phyloP scores from a whole-genome alignment of 2,329 filamentous ascomycete genomes.

The Gremmenia infestans region DNA sequence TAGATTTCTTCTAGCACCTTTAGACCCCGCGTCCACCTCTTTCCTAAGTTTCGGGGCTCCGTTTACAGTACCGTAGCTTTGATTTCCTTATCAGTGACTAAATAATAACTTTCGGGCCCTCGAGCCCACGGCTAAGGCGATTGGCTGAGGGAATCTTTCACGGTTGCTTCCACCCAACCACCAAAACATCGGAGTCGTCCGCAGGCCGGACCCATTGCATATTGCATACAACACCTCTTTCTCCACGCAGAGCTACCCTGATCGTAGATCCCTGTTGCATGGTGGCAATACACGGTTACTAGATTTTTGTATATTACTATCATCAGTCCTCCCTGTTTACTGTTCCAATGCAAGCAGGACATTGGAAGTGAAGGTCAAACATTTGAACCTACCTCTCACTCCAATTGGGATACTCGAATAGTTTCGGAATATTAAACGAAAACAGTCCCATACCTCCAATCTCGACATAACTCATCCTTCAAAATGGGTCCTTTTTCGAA shows the following conservation, averaged over 20 bases:
- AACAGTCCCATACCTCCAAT: conserved; percentile 5
- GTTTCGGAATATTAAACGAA: not conserved
- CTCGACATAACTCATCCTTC: not conserved
- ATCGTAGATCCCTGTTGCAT: conserved; percentile 13
- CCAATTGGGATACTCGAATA: not conserved
- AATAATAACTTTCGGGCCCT: conserved; percentile 7
- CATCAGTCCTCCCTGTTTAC: conserved; percentile 1
- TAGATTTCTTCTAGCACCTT: not conserved
- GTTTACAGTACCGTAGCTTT: not conserved
- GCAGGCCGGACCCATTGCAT: conserved; percentile 15
- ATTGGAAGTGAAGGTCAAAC: not conserved
- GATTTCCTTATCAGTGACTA: conserved; percentile 18
- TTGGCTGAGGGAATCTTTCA: conserved; percentile 2
- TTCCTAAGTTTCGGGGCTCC: not conserved
- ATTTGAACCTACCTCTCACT: not conserved
- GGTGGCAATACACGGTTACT: conserved; percentile 9
- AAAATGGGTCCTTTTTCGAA: conserved; percentile 11
- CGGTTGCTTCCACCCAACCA: conserved; percentile 20
- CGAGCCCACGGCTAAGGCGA: not conserved
- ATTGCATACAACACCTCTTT: not conserved
- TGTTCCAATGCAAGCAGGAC: conserved; percentile 1
- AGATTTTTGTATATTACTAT: conserved; percentile 15
- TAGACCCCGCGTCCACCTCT: not conserved
- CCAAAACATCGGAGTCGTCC: conserved; percentile 19
- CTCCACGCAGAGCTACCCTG: conserved; percentile 11